Evolutionary conservation across 1,284 basidiomycete species (phyloP).

Genomic region (Ceratorhiza oryzae-sativae): DNA sequence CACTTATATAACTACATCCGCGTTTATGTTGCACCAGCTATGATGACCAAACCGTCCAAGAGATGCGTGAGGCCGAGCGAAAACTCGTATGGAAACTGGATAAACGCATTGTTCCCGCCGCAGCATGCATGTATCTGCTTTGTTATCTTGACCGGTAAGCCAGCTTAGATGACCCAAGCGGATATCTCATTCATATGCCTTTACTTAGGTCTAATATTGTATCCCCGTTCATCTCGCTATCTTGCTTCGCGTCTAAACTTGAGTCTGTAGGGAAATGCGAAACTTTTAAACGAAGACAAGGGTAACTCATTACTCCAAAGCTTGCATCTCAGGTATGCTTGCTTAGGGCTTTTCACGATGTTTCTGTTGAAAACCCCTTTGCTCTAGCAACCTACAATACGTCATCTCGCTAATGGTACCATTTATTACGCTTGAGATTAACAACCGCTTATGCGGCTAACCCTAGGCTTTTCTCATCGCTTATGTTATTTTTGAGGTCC

Average conservation of each 20-base stretch:
- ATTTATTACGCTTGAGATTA: too few species aligned
- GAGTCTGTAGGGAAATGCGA: constrained; percentile 17
- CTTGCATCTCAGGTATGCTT: constrained; percentile 4
- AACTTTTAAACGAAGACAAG: constrained; percentile 10
- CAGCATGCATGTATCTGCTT: constrained; percentile 52
- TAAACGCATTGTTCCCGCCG: constrained; percentile 46
- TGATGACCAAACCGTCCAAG: constrained; percentile 5
- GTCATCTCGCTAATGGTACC: constrained; percentile 13
- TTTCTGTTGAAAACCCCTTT: not conserved
- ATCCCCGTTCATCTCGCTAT: not conserved
- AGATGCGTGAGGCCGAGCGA: constrained; percentile 6
- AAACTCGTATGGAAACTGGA: constrained; percentile 40
- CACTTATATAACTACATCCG: too few species aligned
- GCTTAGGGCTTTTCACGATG: too few species aligned
- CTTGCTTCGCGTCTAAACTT: not conserved
- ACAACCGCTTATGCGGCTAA: not conserved
- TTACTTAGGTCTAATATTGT: constrained; percentile 25
- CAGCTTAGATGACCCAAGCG: not conserved
- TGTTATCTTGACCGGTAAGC: constrained; percentile 52
- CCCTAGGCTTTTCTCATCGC: constrained; percentile 29
- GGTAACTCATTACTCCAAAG: constrained; percentile 24
- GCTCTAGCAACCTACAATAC: constrained; percentile 24
- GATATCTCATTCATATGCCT: not conserved
- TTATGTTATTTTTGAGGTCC: constrained; percentile 22
- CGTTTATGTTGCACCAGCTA: not conserved